Evolutionary conservation across 2,329 filamentous ascomycete species (phyloP).

Genomic region (Periglandula ipomoeae): DNA sequence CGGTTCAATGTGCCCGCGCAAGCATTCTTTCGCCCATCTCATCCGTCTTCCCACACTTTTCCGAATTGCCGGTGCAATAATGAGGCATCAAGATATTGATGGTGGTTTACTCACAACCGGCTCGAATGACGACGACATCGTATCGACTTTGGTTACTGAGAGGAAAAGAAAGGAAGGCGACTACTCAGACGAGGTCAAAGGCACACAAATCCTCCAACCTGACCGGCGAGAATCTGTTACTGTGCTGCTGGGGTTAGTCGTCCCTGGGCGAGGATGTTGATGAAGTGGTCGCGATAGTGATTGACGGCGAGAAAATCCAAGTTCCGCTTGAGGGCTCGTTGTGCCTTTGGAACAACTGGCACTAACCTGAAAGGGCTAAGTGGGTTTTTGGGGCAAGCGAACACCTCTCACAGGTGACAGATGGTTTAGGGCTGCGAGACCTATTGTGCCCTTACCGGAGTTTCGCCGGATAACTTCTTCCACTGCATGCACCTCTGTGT

Average conservation of each 20-base stretch:
- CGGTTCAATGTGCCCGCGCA: conserved; percentile 7
- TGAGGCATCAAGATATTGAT: conserved; percentile 2
- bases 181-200: conserved; percentile 24
- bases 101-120: conserved; percentile 51
- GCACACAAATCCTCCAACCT: conserved; percentile 29
- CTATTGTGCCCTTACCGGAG: conserved; percentile 22
- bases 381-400: conserved; percentile 24
- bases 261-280: conserved; percentile 26
- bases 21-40: conserved; percentile 1
- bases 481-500: neutral
- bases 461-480: conserved; percentile 17
- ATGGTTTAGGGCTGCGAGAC: conserved; percentile 32
- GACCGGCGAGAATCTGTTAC: conserved; percentile 29
- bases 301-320: conserved; percentile 31
- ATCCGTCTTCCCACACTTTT: conserved; percentile 3
- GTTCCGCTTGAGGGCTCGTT: conserved; percentile 29
- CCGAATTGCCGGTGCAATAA: conserved; percentile 7
- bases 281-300: conserved; percentile 31
- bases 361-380: conserved; percentile 26
- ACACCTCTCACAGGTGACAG: conserved; percentile 20
- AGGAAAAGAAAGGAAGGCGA: conserved; percentile 21
- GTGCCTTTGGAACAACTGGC: conserved; percentile 25
- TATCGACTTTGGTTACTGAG: conserved; percentile 28
- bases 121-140: conserved; percentile 59
- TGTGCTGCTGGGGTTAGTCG: conserved; percentile 34